Evolutionary conservation across 1,284 basidiomycete genomes (phyloP), one percentile per base, ranked within the genome.

Genomic region (Trametes polyzona): DNA sequence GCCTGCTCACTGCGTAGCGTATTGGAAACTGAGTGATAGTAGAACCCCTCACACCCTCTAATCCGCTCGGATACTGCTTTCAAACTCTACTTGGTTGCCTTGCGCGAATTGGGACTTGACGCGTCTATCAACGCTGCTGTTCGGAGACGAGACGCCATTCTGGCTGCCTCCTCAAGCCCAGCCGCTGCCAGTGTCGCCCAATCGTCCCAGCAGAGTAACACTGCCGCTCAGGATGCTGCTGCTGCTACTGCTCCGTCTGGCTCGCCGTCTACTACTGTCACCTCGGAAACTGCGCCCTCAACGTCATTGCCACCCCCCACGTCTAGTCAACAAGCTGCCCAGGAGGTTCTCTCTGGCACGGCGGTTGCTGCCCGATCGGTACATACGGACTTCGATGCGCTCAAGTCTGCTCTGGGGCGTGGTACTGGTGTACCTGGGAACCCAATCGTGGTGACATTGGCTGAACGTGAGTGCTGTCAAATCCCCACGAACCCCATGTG

Each of bases 371-470:
- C 54, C 2, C 59, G 67, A 1, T 35, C 72, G 51, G 57, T 68
- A 39, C 74, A 67, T 56, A 67, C 76, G 24, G 74, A 78, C 46
- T 69, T 80, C 50, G 72, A 73, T 30, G 79, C 76, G 55, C 69
- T 82, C 32, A 72, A 69, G 9, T 73, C 77, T 24, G 76, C 76
- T 5, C 66, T 81, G 37, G 69, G 67, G 41, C 70, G 71, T 52
- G 77, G 80, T 47, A 71, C 75, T 17, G 81, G 82, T 35, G 73
- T 73, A 40, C 74, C 73, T 33, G 77, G 74, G 1, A 80, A 80
- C 60, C 91, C 92, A 5, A 87, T 95, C 33, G 82, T 88, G 50
- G 92, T 95, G 33, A 83, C 90, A 33, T 82, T 95, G 62, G 84
- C 85, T 61, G 91, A 93, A 80, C 83, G 91, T 88, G 69, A 73